Percentiles rank a stretch among this genome's conserved stretches.
Conservation (phyloP, 2,329 filamentous ascomycete species). For the Trichoderma sp. region DNA sequence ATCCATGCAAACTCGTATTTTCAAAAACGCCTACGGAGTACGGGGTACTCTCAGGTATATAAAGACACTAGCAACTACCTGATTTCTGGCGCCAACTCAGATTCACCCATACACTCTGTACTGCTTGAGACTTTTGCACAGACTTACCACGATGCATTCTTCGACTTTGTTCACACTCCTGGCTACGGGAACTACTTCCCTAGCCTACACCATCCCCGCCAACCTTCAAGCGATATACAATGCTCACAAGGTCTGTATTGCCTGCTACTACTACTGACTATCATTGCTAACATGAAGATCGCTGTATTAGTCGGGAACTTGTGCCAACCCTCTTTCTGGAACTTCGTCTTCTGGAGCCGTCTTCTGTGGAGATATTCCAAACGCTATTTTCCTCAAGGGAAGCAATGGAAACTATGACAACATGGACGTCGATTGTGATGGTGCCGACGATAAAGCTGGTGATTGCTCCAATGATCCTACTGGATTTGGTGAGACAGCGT, state of each 20-base stretch:
- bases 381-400: conserved; percentile 17
- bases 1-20: conserved; percentile 2
- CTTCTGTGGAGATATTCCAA: conserved; percentile 35
- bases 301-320: conserved; percentile 30
- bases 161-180: conserved; percentile 17
- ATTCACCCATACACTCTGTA: neutral
- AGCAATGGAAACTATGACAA: conserved; percentile 32
- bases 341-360: conserved; percentile 21
- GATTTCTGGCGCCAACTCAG: neutral
- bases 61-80: neutral
- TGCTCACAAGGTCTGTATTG: conserved; percentile 20
- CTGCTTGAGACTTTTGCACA: neutral
- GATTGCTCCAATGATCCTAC: conserved; percentile 39
- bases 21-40: neutral
- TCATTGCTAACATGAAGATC: neutral
- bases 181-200: conserved; percentile 16
- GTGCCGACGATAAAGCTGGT: conserved; percentile 33
- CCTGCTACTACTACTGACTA: too few relatives aligned
- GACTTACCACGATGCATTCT: conserved; percentile 16
- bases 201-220: conserved; percentile 19
- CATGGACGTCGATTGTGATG: conserved; percentile 54
- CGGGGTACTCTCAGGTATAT: neutral
- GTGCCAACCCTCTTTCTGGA: conserved; percentile 25
- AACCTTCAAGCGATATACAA: conserved; percentile 23
- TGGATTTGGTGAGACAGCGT: conserved; percentile 42